Conservation (phyloP, 345 rosid species). For the Brassica carinata region DNA sequence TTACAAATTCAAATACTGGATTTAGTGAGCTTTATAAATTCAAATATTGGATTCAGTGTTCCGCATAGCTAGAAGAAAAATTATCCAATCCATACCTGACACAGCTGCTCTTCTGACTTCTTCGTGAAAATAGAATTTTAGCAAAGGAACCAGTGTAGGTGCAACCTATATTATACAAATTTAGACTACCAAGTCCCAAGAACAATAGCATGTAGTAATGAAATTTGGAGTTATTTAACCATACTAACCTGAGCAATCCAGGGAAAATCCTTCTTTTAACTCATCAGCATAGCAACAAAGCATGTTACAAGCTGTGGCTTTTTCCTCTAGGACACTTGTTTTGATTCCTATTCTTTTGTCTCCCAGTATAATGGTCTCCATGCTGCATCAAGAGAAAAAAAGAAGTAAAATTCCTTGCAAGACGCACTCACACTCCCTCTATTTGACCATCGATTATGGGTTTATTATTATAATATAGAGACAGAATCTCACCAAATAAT, state of each 20-base stretch:
- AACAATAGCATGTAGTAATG: not conserved
- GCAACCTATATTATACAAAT: slow-evolving; percentile 67
- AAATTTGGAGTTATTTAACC: slow-evolving; percentile 5
- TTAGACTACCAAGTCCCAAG: not conserved
- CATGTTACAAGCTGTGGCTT: slow-evolving; percentile 99
- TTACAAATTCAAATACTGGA: no score
- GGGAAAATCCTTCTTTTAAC: slow-evolving; percentile 97
- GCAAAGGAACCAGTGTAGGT: slow-evolving; percentile 90
- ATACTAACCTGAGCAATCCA: slow-evolving; percentile 93
- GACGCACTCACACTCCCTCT: no score
- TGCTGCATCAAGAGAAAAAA: slow-evolving; percentile 46
- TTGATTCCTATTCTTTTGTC: slow-evolving; percentile 99
- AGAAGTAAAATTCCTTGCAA: no score
- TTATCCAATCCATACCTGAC: slow-evolving; percentile 58
- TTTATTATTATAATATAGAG: no score
- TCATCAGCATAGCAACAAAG: slow-evolving; percentile 99
- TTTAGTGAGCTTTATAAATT: no score
- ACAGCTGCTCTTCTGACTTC: slow-evolving; percentile 99
- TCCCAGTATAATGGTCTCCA: slow-evolving; percentile 99
- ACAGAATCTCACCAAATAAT: not conserved
- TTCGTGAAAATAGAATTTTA: slow-evolving; percentile 98
- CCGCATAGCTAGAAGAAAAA: no score
- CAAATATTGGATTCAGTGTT: no score
- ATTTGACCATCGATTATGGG: no score
- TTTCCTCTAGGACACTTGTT: slow-evolving; percentile 97